These are phyloP conservation scores for Encephalitozoon cuniculi DNA, from an alignment of 371 early-diverging fungal species.

Conservation along the genomic window DNA sequence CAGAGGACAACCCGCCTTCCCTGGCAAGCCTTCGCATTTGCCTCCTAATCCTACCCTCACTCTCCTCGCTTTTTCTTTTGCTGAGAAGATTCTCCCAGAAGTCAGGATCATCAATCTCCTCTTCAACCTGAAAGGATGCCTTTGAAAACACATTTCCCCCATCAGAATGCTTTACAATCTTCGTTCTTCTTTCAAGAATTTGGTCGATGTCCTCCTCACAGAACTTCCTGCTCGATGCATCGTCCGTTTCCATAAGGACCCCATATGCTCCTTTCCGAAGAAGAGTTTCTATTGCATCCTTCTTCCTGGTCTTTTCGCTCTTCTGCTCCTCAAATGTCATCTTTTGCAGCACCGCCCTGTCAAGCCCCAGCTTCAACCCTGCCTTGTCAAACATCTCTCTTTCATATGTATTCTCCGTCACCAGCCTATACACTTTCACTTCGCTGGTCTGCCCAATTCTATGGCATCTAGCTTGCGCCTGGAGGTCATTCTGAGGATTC, in stretches of 20 bases:
- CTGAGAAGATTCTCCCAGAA: constrained; percentile 88
- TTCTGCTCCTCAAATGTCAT: constrained; percentile 63
- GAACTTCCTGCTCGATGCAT: constrained; percentile 64
- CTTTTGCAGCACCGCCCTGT: constrained; percentile 73
- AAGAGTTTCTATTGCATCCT: constrained; percentile 75
- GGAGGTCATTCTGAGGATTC: constrained; percentile 89
- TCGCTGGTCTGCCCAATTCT: constrained; percentile 85
- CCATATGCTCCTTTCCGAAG: constrained; percentile 67
- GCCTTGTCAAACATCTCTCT: constrained; percentile 88
- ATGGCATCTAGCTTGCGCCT: constrained; percentile 82
- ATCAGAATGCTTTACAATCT: constrained; percentile 71
- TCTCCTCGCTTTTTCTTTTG: constrained; percentile 55
- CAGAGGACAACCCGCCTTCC: constrained; percentile 39
- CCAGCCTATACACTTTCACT: constrained; percentile 74
- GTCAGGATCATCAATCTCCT: constrained; percentile 80
- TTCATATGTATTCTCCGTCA: constrained; percentile 81
- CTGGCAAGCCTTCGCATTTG: constrained; percentile 56
- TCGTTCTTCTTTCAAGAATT: constrained; percentile 77
- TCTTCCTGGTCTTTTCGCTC: constrained; percentile 59
- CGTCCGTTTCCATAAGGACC: constrained; percentile 75
- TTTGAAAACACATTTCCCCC: constrained; percentile 72
- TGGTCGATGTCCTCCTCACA: constrained; percentile 90
- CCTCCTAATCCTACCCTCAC: constrained; percentile 55
- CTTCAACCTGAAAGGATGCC: constrained; percentile 72
- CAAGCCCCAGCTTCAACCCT: constrained; percentile 78